Base-by-base conservation (phyloP, 129 eudicot species). In the Centaurea solstitialis region DNA sequence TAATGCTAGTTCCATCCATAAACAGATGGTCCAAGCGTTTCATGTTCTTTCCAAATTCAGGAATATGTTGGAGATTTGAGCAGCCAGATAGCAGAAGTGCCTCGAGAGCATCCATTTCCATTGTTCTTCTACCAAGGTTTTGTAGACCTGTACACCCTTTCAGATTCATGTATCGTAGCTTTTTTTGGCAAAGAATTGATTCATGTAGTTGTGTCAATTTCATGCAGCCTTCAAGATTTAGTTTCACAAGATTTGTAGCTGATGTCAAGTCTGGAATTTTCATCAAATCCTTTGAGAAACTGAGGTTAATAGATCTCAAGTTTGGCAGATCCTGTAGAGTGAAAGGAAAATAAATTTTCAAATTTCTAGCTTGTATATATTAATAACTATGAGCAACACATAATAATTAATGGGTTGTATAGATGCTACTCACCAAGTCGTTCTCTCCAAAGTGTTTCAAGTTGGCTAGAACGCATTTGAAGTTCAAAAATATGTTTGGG, bases 251-350 rank as follows among this genome's bases (percentile, higher is more conserved):
- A 50, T 79, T 79, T 7, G 47, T 22, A 50, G 82, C 3, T 53
- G 76, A 79, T 70, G 76, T 79, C 76, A 79, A 53, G 11, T 79
- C 41, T 20, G 82, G 82, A 3, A 79, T 79, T 33, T 23, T 57
- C 26, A 68, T 70, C 70, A 79, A 53, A 21, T 53, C 18, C 71
- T 53, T 79, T 35, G 76, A 79, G n/a, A 35, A 79, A 57, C 76
- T 79, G 24, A 77, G 84, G 24, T 80, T 65, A 26, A 80, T 41
- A 80, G 74, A 80, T 64, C 74, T 65, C 74, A 80, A 73, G 30
- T 80, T 80, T 1, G 79, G 79, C 8, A 64, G 17, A 17, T 17
- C 79, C 84, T 73, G 84, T 70, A 18, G 2, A 57, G 4, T 18
- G 3, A 80, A n/a, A 45, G 33, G 23, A 18, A 80, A 21, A 7